Evolutionary conservation across 148 eudicot species (phyloP).

Genomic region (Arbutus unedo): DNA sequence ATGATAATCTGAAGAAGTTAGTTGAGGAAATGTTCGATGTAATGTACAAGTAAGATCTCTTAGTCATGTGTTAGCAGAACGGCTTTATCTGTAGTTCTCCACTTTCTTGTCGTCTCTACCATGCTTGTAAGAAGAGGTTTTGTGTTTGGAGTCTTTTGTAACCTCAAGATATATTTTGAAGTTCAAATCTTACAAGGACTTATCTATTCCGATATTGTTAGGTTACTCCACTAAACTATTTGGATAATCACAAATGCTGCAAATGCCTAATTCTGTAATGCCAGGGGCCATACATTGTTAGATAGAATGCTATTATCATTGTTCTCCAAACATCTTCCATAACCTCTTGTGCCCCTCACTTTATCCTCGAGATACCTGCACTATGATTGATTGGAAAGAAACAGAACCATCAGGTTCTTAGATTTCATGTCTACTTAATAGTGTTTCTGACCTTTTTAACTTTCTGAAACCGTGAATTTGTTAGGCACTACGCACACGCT

Average conservation of each 20-base stretch:
- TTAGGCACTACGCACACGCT: not conserved
- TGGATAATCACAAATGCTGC: not conserved
- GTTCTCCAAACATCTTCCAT: not conserved
- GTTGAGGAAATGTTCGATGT: conserved; percentile 84
- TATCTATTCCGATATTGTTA: not conserved
- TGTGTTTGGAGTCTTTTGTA: not conserved
- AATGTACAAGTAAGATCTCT: conserved; percentile 76
- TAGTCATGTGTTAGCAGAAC: not conserved
- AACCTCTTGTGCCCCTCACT: not conserved
- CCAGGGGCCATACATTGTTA: not conserved
- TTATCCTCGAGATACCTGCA: not conserved
- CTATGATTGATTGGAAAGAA: not conserved
- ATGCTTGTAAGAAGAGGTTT: not conserved
- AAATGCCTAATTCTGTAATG: not conserved
- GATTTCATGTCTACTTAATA: not conserved
- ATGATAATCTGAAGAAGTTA: conserved; percentile 70
- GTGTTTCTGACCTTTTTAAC: not conserved
- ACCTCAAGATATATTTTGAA: not conserved
- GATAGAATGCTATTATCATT: not conserved
- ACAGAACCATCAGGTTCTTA: not conserved
- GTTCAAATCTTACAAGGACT: not conserved
- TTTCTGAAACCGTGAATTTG: not conserved
- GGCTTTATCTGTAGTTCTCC: not conserved
- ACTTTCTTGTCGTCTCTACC: not conserved
- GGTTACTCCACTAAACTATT: not conserved